Conservation (phyloP, 2,329 filamentous ascomycete genomes). For the Aspergillus unguis region DNA sequence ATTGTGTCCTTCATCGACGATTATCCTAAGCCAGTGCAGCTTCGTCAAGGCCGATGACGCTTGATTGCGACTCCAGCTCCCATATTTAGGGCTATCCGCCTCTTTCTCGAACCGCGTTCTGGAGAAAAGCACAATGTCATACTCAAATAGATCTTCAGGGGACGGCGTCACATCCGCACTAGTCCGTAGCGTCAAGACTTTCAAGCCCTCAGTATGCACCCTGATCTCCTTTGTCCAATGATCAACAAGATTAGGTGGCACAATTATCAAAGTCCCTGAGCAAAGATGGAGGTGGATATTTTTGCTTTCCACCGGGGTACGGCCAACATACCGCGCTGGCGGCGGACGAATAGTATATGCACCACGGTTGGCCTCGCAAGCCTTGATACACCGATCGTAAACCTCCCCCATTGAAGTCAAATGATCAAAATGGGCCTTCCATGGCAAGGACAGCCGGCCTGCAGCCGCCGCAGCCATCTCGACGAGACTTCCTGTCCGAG, state of each 20-base stretch:
- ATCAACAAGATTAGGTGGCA: slow-evolving; percentile 75
- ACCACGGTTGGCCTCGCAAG: slow-evolving; percentile 57
- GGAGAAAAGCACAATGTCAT: slow-evolving; percentile 77
- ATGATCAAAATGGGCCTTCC: slow-evolving; percentile 62
- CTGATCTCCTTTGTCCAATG: slow-evolving; percentile 81
- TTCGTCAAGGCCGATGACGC: slow-evolving; percentile 60
- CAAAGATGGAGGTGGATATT: slow-evolving; percentile 58
- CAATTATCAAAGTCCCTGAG: slow-evolving; percentile 70
- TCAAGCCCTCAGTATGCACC: slow-evolving; percentile 69
- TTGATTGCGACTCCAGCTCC: slow-evolving; percentile 45
- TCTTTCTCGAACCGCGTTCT: slow-evolving; percentile 69
- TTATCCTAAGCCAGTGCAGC: slow-evolving; percentile 81
- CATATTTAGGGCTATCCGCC: slow-evolving; percentile 50
- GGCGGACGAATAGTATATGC: slow-evolving; percentile 56
- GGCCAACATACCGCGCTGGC: slow-evolving; percentile 37
- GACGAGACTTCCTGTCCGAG: slow-evolving; percentile 59
- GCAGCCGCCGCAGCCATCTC: slow-evolving; percentile 73
- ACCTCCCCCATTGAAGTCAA: slow-evolving; percentile 49
- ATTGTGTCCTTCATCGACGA: slow-evolving; percentile 88
- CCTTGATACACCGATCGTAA: slow-evolving; percentile 54
- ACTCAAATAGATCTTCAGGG: slow-evolving; percentile 57
- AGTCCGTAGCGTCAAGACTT: slow-evolving; percentile 61
- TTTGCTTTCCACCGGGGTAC: slow-evolving; percentile 41
- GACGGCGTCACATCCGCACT: slow-evolving; percentile 54
- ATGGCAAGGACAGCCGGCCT: slow-evolving; percentile 66